Evolutionary conservation across 1,284 basidiomycete genomes (phyloP).

Genomic region (Puccinia brachypodii): DNA sequence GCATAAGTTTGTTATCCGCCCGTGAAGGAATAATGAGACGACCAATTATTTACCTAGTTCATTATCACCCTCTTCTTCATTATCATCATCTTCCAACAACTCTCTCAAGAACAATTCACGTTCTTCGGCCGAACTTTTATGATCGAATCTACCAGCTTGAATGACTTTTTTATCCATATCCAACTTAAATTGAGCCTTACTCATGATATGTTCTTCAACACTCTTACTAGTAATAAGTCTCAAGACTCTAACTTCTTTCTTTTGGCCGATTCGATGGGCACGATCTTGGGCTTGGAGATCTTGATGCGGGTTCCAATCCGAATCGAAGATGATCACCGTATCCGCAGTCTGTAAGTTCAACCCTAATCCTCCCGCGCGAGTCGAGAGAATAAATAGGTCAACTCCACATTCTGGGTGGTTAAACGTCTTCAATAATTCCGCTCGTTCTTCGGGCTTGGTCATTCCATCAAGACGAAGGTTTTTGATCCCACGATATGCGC

Average conservation of each 20-base stretch:
- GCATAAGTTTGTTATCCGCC: neutral
- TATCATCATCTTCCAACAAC: slow-evolving; percentile 57
- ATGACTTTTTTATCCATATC: slow-evolving; percentile 99
- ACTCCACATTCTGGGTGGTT: slow-evolving; percentile 87
- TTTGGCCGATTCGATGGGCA: slow-evolving; percentile 99
- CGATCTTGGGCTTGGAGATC: slow-evolving; percentile 79
- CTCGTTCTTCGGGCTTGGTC: slow-evolving; percentile 97
- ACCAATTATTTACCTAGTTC: slow-evolving; percentile 58
- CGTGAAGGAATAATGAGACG: slow-evolving; percentile 69
- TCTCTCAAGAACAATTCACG: slow-evolving; percentile 89
- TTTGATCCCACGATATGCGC: slow-evolving; percentile 84
- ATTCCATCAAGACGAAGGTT: slow-evolving; percentile 95
- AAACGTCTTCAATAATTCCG: slow-evolving; percentile 82
- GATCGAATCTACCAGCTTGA: slow-evolving; percentile 98
- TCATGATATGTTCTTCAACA: slow-evolving; percentile 96
- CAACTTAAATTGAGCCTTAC: slow-evolving; percentile 90
- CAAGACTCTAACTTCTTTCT: slow-evolving; percentile 93
- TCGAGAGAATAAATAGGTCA: slow-evolving; percentile 93
- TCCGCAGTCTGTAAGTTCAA: slow-evolving; percentile 97
- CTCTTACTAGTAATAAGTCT: slow-evolving; percentile 97
- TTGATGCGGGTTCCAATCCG: slow-evolving; percentile 81
- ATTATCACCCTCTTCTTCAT: slow-evolving; percentile 56
- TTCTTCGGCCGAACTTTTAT: slow-evolving; percentile 96
- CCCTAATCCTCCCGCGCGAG: slow-evolving; percentile 94
- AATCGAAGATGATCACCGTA: slow-evolving; percentile 91